These are phyloP conservation scores for Cyclotella sp. DNA, from an alignment of 108 stramenopile species.

Conservation along the genomic window DNA sequence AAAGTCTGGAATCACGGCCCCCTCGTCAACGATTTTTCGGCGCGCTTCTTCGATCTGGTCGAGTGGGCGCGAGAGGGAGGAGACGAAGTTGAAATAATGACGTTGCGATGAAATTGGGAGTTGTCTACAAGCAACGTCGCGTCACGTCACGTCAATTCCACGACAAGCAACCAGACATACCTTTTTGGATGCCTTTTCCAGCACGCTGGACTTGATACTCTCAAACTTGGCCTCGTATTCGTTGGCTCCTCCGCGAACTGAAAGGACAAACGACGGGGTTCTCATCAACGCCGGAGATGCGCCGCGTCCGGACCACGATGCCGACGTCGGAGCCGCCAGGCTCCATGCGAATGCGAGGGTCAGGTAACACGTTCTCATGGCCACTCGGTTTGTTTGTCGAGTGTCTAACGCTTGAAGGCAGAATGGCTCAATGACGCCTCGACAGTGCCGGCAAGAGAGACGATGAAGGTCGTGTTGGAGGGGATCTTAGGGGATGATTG, in stretches of 20 bases:
- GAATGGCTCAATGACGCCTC: no score
- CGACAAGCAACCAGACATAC: conserved; percentile 15
- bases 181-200: conserved; percentile 52
- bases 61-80: neutral
- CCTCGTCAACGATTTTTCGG: conserved; percentile 77
- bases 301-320: conserved; percentile 11
- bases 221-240: conserved; percentile 46
- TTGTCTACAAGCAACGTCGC: no score
- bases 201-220: conserved; percentile 31
- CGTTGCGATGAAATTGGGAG: no score
- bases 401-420: no score
- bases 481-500: no score
- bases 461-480: no score
- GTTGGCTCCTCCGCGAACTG: conserved; percentile 50
- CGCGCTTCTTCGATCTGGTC: conserved; percentile 78
- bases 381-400: neutral
- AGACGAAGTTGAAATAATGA: neutral
- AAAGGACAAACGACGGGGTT: conserved; percentile 37
- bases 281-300: conserved; percentile 3
- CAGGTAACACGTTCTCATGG: conserved; percentile 31
- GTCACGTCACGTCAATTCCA: no score
- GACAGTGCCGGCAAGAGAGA: no score
- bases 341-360: conserved; percentile 25
- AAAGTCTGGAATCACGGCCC: conserved; percentile 71
- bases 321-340: conserved; percentile 5